phyloP scores from a whole-genome alignment of 441 rosid genomes.

The Adansonia rubrostipa region DNA sequence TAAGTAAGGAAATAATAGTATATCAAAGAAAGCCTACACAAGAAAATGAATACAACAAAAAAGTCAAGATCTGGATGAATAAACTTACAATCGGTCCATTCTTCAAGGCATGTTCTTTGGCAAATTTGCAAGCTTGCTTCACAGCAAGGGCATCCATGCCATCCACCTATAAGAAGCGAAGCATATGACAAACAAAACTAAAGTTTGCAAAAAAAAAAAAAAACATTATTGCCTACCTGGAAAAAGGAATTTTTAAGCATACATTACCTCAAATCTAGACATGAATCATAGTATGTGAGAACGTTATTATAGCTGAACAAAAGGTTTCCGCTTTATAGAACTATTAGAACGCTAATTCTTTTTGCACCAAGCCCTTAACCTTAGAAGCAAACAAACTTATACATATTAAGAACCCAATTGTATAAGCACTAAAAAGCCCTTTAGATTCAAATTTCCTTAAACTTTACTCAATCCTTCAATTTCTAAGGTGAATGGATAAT shows the following conservation, averaged over 20 bases:
- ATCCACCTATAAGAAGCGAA: conserved; percentile 64
- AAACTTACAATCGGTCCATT: conserved; percentile 93
- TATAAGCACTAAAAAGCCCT: background rate
- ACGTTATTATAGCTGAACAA: background rate
- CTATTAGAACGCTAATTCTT: background rate
- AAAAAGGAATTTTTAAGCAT: background rate
- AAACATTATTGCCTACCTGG: background rate
- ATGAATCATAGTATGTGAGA: background rate
- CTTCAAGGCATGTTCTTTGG: conserved; percentile 88
- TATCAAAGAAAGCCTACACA: background rate
- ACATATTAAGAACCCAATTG: background rate
- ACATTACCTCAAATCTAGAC: background rate
- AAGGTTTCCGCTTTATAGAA: background rate
- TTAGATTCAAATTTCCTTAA: background rate
- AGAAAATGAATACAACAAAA: background rate
- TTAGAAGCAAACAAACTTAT: conserved; percentile 5
- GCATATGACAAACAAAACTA: conserved; percentile 12
- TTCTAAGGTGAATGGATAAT: background rate
- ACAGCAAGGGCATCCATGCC: conserved; percentile 98
- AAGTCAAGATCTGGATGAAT: background rate
- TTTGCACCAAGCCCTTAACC: background rate
- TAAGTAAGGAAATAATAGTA: background rate
- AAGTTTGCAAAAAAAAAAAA: background rate
- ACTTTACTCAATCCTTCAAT: conserved; percentile 1
- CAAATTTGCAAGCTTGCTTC: conserved; percentile 93